Percentiles rank a stretch among this genome's conserved stretches.
phyloP scores from a whole-genome alignment of 2,329 filamentous ascomycete genomes.

The Shiraia sp. region DNA sequence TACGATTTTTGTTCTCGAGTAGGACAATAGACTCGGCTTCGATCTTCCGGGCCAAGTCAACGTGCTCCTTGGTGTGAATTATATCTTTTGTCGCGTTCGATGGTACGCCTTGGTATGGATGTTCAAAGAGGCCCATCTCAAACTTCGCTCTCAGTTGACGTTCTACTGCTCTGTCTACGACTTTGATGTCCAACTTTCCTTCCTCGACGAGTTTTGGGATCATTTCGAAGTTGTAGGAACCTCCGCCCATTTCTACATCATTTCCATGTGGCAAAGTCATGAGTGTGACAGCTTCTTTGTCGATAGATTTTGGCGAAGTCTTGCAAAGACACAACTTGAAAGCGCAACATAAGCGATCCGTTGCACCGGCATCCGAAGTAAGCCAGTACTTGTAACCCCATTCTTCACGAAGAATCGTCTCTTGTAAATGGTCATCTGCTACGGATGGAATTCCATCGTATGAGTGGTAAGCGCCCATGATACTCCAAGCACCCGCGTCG shows the following conservation, averaged over 20 bases:
- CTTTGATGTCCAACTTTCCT: slow-evolving; percentile 61
- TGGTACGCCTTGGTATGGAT: slow-evolving; percentile 65
- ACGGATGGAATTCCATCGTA: slow-evolving; percentile 74
- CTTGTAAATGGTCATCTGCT: slow-evolving; percentile 67
- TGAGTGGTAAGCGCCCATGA: slow-evolving; percentile 77
- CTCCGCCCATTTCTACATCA: slow-evolving; percentile 77
- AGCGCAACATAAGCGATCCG: slow-evolving; percentile 66
- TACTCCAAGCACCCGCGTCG: slow-evolving; percentile 66
- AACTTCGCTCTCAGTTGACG: slow-evolving; percentile 71
- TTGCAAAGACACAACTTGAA: slow-evolving; percentile 66
- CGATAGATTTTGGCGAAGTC: slow-evolving; percentile 55
- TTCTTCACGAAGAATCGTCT: slow-evolving; percentile 67
- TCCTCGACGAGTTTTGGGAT: slow-evolving; percentile 67
- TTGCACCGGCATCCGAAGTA: slow-evolving; percentile 70
- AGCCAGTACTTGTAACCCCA: slow-evolving; percentile 75
- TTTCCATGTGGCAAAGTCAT: slow-evolving; percentile 69
- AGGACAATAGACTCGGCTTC: slow-evolving; percentile 73
- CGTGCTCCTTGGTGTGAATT: slow-evolving; percentile 64
- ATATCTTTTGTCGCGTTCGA: slow-evolving; percentile 59
- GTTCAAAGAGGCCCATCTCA: slow-evolving; percentile 70
- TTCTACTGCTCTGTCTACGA: slow-evolving; percentile 69
- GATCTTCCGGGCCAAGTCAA: slow-evolving; percentile 65
- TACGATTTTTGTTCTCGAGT: slow-evolving; percentile 69
- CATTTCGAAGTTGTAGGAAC: slow-evolving; percentile 67
- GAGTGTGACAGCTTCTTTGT: slow-evolving; percentile 67